Base-by-base conservation (phyloP, 352 stramenopile genomes). In the Globisporangium perplexum region DNA sequence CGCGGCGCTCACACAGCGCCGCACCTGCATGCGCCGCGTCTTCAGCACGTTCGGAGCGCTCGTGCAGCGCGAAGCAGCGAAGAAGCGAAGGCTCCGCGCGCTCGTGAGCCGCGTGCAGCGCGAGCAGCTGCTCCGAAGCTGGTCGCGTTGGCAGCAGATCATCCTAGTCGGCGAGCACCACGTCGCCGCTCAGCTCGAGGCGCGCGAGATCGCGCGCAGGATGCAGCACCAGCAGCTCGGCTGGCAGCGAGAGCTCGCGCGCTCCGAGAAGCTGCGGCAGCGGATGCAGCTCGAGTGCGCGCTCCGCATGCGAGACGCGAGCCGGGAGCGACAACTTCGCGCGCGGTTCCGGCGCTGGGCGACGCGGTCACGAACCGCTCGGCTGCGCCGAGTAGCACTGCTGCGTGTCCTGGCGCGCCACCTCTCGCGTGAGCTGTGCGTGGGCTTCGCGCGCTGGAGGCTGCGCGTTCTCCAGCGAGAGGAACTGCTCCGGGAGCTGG, bases 91-190 rank as follows among this genome's bases (percentile, higher is more conserved):
- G 4, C 51, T 76, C 11, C 50, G 46, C 24, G 50, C 51, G 0
- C 50, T 76, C 39, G 31, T 62, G 17, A 42, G 49, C 15, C 62
- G 58, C 4, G 20, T 52, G 20, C 38, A n/a, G 31, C 54, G 53
- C 44, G 30, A 43, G 20, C 57, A 42, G 38, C 22, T 76, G 36
- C 38, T 69, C 14, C 52, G 24, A 33, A 59, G 62, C 15, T 76
- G 68, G 68, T 35, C 60, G 12, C 59, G 36, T 31, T 60, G 54
- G 54, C 54, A 42, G 22, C 35, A 60, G 20, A 22, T 20, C 8
- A 18, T 60, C 12, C 10, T 45, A 17, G 6, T 50, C 5, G 38
- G 42, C 15, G 54, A 60, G 20, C 20, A 55, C 12, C 46, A 35
- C 4, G 20, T 26, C 8, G 17, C 11, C 7, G 41, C 43, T 2